These are phyloP conservation scores for Isabelozyma rhagii DNA, from an alignment of 805 yeast species.

Conservation along the genomic window DNA sequence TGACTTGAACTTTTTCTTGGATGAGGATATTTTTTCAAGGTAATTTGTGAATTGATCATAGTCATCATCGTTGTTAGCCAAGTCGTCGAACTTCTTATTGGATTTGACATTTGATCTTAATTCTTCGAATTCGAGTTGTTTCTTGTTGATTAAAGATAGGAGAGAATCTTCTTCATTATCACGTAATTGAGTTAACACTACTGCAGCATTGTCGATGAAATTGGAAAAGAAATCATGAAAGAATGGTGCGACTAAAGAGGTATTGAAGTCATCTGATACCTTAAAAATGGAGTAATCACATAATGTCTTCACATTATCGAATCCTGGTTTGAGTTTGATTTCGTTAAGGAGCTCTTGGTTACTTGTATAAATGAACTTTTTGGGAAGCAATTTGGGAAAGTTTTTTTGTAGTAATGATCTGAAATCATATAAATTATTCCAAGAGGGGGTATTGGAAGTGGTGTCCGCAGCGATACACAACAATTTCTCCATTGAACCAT, in stretches of 20 bases:
- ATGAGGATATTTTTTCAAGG: not conserved
- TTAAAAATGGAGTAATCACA: constrained; percentile 19
- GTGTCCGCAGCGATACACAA: constrained; percentile 62
- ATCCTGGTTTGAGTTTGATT: constrained; percentile 21
- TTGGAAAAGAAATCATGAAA: constrained; percentile 51
- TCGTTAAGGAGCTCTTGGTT: constrained; percentile 26
- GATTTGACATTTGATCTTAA: constrained; percentile 3
- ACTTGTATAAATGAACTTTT: constrained; percentile 50
- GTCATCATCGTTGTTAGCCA: constrained; percentile 1
- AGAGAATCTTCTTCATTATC: constrained; percentile 74
- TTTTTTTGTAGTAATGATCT: constrained; percentile 65
- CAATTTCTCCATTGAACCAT: constrained; percentile 71
- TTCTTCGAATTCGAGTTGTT: constrained; percentile 8
- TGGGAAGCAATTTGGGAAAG: constrained; percentile 55
- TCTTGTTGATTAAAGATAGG: constrained; percentile 43
- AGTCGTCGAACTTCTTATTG: constrained; percentile 4
- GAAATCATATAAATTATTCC: constrained; percentile 58
- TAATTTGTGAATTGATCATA: constrained; percentile 1
- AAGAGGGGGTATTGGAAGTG: constrained; percentile 35
- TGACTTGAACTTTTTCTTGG: not conserved
- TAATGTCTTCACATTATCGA: constrained; percentile 26
- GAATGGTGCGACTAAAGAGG: constrained; percentile 31
- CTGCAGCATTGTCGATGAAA: constrained; percentile 63
- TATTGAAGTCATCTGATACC: constrained; percentile 19
- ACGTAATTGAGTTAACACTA: constrained; percentile 61